These are phyloP conservation scores for Epichloe festucae DNA, from an alignment of 2,329 filamentous ascomycete genomes.

Conservation along the genomic window DNA sequence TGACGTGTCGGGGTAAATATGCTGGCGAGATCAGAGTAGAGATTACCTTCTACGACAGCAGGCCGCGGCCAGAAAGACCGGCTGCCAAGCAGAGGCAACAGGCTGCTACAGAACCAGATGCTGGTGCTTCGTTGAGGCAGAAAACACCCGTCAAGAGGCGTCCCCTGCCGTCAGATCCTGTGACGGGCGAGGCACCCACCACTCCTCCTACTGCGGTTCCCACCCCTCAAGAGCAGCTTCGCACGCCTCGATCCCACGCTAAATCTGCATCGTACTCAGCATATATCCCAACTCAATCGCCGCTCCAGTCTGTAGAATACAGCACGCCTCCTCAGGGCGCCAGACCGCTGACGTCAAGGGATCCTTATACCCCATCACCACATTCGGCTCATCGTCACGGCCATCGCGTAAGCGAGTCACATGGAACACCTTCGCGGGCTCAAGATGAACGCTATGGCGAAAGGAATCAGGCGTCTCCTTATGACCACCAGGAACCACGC, in stretches of 20 bases:
- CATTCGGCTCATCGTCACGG: slow-evolving; percentile 18
- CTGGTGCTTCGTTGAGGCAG: slow-evolving; percentile 28
- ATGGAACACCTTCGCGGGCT: slow-evolving; percentile 21
- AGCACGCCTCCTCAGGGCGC: slow-evolving; percentile 22
- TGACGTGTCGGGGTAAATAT: slow-evolving; percentile 86
- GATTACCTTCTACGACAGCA: slow-evolving; percentile 87
- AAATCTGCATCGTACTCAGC: slow-evolving; percentile 24
- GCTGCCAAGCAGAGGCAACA: slow-evolving; percentile 39
- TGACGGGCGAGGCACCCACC: slow-evolving; percentile 38
- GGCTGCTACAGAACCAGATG: slow-evolving; percentile 23
- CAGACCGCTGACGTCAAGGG: slow-evolving; percentile 13
- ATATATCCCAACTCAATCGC: slow-evolving; percentile 38
- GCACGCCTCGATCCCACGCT: slow-evolving; percentile 34
- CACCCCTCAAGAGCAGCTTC: slow-evolving; percentile 26
- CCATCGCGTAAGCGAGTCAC: slow-evolving; percentile 22
- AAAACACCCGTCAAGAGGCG: slow-evolving; percentile 63
- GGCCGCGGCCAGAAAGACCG: slow-evolving; percentile 66
- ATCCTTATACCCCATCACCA: slow-evolving; percentile 22
- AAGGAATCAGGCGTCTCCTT: slow-evolving; percentile 16
- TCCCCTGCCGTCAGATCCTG: slow-evolving; percentile 70
- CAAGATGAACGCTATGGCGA: slow-evolving; percentile 25
- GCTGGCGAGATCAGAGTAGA: slow-evolving; percentile 91
- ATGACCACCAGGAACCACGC: slow-evolving; percentile 26
- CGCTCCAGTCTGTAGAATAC: slow-evolving; percentile 40
- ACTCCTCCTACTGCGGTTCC: slow-evolving; percentile 9